A percentile compares a stretch with the other conserved stretches of the same genome.
phyloP scores from a whole-genome alignment of 345 rosid species.

The Mangifera indica region DNA sequence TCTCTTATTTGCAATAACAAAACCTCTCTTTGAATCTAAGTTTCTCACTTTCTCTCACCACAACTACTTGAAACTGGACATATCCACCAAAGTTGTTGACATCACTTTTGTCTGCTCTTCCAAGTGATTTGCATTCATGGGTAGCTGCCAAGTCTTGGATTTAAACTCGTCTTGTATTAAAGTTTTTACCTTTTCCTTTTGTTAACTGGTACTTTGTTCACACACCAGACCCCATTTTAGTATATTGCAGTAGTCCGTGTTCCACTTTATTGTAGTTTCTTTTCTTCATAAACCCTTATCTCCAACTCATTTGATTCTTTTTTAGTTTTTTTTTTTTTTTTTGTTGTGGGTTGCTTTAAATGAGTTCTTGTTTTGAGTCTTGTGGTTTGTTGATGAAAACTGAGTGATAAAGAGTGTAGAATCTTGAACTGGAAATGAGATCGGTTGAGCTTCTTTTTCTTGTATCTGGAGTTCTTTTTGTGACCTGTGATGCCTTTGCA shows the following conservation, averaged over 20 bases:
- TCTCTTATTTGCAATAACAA: conserved; percentile 15
- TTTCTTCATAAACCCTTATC: conserved; percentile 15
- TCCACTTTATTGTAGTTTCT: conserved; percentile 15
- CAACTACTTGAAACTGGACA: conserved; percentile 20
- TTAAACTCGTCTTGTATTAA: conserved; percentile 27
- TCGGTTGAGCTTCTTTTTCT: conserved; percentile 42
- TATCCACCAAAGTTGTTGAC: not conserved
- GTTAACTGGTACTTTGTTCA: conserved; percentile 7
- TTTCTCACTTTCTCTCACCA: conserved; percentile 27
- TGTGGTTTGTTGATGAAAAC: conserved; percentile 16
- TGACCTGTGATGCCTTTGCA: conserved; percentile 50
- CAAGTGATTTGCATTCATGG: conserved; percentile 48
- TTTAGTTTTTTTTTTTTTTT: conserved; percentile 3
- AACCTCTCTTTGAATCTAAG: conserved; percentile 83
- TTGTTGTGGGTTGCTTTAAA: conserved; percentile 17
- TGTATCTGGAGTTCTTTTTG: conserved; percentile 41
- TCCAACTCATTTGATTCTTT: conserved; percentile 23
- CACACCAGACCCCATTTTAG: conserved; percentile 12
- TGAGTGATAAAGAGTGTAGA: conserved; percentile 24
- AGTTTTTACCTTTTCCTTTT: conserved; percentile 22
- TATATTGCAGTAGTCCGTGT: conserved; percentile 22
- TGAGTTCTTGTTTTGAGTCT: conserved; percentile 31
- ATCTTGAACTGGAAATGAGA: conserved; percentile 43
- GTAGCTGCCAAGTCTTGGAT: conserved; percentile 52
- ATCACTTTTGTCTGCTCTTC: conserved; percentile 17